Base-by-base conservation (phyloP, 179 eudicot species). In the Silene vulgaris region DNA sequence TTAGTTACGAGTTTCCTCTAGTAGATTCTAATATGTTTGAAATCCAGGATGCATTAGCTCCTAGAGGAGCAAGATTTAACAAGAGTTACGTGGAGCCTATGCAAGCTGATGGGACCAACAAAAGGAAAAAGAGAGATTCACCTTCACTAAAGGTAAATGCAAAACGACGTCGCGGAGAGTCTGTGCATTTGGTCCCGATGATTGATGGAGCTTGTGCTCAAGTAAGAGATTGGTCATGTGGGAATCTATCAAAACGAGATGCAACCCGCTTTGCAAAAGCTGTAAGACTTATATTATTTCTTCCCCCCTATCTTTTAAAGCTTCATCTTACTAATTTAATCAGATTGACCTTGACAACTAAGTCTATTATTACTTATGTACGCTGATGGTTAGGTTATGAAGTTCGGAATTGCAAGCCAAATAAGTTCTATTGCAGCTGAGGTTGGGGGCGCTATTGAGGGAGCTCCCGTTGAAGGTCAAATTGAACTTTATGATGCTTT, bases 161-260 rank as follows among this genome's bases (percentile, higher is more conserved):
- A 52, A 96, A 96, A 82, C 90, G 97, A 56, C 90, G 97, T 28
- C 90, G 92, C 72, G 88, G 89, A 57, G 98, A 96, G 82, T 17
- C 89, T 76, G 80, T 77, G 56, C 84, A 82, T 84, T 79, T 86
- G 52, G 83, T 80, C 19, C 97, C 98, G 48, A 86, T 87, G 84
- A 87, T 93, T 80, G 98, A 90, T 50, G 98, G 99, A 75, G 92
- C 98, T 73, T 79, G 89, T 80, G 98, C 96, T 75, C 98, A 96
- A 91, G 96, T 83, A 57, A 90, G 99, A 78, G 94, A 95, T 57
- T 96, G 99, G 99, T 91, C 99, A 40, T 86, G 81, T 84, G 98
- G 99, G 65, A 93, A 89, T 87, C 72, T 96, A 80, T 79, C 99
- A 3, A 96, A 96, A 84, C 88, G 98, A 88, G 99, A 96, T 57